Evolutionary conservation across 805 yeast genomes (phyloP).

Genomic region (Starmerella apis): DNA sequence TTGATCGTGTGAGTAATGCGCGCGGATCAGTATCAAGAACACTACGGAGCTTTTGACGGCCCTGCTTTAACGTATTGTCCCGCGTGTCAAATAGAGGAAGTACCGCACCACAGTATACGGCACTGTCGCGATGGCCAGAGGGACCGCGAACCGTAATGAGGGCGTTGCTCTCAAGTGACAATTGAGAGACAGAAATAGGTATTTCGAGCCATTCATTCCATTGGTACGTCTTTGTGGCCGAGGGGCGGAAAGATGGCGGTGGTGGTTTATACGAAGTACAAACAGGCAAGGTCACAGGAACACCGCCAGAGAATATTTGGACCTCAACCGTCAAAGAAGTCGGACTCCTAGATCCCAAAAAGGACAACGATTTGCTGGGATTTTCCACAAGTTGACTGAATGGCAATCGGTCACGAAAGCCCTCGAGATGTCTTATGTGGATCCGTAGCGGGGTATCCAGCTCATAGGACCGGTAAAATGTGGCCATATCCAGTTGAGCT

Average conservation of each 20-base stretch:
- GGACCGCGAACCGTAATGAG: conserved; percentile 60
- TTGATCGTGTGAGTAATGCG: neutral
- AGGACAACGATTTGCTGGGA: conserved; percentile 37
- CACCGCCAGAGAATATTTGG: conserved; percentile 38
- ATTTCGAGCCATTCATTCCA: conserved; percentile 69
- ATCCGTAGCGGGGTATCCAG: conserved; percentile 41
- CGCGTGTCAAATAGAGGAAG: conserved; percentile 46
- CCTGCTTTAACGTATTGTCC: conserved; percentile 55
- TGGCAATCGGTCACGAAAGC: conserved; percentile 35
- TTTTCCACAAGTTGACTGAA: conserved; percentile 40
- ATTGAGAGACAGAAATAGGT: conserved; percentile 60
- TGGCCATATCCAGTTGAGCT: conserved; percentile 25
- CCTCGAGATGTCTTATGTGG: conserved; percentile 42
- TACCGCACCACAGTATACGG: conserved; percentile 52
- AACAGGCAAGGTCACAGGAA: conserved; percentile 42
- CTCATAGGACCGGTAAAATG: conserved; percentile 50
- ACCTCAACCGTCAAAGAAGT: conserved; percentile 35
- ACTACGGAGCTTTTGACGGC: conserved; percentile 47
- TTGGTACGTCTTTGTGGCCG: conserved; percentile 30
- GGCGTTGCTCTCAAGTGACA: conserved; percentile 53
- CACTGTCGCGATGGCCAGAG: conserved; percentile 37
- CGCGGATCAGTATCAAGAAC: conserved; percentile 14
- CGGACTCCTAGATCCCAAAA: conserved; percentile 23
- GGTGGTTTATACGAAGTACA: conserved; percentile 40
- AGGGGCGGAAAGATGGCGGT: conserved; percentile 24